Conservation (phyloP, 2,329 filamentous ascomycete genomes). For the Exutisphaerella laricina region DNA sequence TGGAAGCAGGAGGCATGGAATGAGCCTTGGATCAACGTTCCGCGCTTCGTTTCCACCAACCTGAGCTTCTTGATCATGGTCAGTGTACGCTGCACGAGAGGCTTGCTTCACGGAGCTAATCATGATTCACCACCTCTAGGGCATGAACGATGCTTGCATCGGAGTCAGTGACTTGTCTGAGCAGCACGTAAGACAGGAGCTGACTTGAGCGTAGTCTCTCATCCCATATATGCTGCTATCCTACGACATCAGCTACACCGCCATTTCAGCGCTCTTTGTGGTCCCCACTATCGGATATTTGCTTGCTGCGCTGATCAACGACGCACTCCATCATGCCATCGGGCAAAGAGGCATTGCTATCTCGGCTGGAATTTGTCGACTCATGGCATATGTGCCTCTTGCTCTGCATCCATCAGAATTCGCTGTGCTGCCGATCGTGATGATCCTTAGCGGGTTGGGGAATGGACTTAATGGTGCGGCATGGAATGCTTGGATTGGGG, state of each 20-base stretch:
- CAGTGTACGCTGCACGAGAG: background rate
- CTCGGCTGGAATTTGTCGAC: conserved; percentile 53
- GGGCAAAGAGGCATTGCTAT: conserved; percentile 65
- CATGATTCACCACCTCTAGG: no score
- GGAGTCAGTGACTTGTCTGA: conserved; percentile 2
- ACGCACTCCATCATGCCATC: conserved; percentile 53
- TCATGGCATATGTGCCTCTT: conserved; percentile 57
- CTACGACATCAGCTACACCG: conserved; percentile 54
- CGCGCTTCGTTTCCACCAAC: conserved; percentile 4
- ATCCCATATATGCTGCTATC: conserved; percentile 45
- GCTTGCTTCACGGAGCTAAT: no score
- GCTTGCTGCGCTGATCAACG: conserved; percentile 55
- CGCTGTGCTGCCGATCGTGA: conserved; percentile 55
- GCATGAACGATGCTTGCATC: conserved; percentile 1
- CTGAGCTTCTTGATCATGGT: conserved; percentile 2
- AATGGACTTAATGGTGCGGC: conserved; percentile 59
- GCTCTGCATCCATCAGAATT: conserved; percentile 62
- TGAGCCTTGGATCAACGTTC: conserved; percentile 9
- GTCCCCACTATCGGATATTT: conserved; percentile 58
- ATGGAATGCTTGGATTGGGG: conserved; percentile 57
- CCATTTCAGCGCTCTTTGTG: conserved; percentile 59
- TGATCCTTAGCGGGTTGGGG: conserved; percentile 59
- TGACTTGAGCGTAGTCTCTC: background rate
- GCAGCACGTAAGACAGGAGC: conserved; percentile 6
- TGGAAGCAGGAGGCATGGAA: conserved; percentile 11